Conservation (phyloP, 208 protist genomes). For the Acanthamoeba royreba region DNA sequence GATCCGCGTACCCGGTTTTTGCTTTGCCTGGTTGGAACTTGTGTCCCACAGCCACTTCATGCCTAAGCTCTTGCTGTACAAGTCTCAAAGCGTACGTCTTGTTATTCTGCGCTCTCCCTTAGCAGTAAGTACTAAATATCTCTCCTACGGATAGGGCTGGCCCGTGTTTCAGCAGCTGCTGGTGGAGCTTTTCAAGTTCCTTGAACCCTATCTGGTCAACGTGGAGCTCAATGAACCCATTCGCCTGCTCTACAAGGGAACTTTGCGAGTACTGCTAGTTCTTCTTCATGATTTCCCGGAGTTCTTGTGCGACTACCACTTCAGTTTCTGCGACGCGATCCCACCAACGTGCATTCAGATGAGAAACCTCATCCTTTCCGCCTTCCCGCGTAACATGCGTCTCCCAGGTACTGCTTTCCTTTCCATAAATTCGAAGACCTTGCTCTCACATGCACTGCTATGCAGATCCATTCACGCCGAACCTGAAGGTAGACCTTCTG, state of each 20-base stretch:
- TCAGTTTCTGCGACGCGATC: slow-evolving; percentile 79
- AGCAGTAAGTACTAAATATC: slow-evolving; percentile 67
- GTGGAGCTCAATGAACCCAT: slow-evolving; percentile 79
- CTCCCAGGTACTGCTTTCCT: slow-evolving; percentile 89
- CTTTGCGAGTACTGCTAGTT: slow-evolving; percentile 90
- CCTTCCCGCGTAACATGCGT: slow-evolving; percentile 94
- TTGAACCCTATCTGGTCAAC: slow-evolving; percentile 79
- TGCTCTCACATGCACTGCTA: not conserved
- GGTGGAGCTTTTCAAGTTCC: slow-evolving; percentile 81
- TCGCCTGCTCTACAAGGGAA: slow-evolving; percentile 84
- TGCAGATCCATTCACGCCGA: slow-evolving; percentile 82
- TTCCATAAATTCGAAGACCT: slow-evolving; percentile 27
- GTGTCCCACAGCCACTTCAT: slow-evolving; percentile 96
- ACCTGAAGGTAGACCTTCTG: slow-evolving; percentile 88
- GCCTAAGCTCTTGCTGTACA: slow-evolving; percentile 89
- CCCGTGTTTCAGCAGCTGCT: slow-evolving; percentile 80
- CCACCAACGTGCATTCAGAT: slow-evolving; percentile 95
- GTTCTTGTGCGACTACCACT: slow-evolving; percentile 98
- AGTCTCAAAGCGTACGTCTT: slow-evolving; percentile 57
- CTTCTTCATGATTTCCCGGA: slow-evolving; percentile 99
- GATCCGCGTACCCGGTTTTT: slow-evolving; percentile 92
- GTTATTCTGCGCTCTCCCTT: not conserved
- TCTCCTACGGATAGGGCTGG: slow-evolving; percentile 71
- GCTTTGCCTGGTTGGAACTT: slow-evolving; percentile 98
- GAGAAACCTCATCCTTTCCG: slow-evolving; percentile 95